A percentile compares a stretch with the other conserved stretches of the same genome.
Evolutionary conservation across 2,329 filamentous ascomycete species (phyloP).

Genomic region (Botryotinia convoluta): DNA sequence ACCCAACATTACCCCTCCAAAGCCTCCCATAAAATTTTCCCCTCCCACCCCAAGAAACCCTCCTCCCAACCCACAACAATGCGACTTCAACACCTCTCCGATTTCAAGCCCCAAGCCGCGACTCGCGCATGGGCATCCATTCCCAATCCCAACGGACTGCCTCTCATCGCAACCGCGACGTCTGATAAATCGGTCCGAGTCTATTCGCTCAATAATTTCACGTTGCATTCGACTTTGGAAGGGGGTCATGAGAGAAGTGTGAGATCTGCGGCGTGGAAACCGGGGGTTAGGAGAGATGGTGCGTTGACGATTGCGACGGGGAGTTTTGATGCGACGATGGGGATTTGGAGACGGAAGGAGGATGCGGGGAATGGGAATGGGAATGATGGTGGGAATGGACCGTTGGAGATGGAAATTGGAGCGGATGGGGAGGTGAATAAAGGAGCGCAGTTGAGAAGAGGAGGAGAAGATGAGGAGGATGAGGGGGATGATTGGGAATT

Average conservation of each 20-base stretch:
- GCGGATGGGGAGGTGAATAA: constrained; percentile 24
- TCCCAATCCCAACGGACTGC: constrained; percentile 76
- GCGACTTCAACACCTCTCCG: constrained; percentile 29
- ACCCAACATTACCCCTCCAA: constrained; percentile 20
- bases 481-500: constrained; percentile 84
- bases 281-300: constrained; percentile 54
- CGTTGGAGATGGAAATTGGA: constrained; percentile 47
- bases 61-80: background rate
- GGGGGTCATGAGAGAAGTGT: constrained; percentile 91
- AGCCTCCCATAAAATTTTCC: constrained; percentile 14
- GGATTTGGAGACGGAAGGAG: constrained; percentile 66
- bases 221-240: constrained; percentile 72
- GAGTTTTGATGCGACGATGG: constrained; percentile 90
- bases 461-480: constrained; percentile 42
- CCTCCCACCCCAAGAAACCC: background rate
- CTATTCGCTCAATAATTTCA: constrained; percentile 81
- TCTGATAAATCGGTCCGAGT: constrained; percentile 83
- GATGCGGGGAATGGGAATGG: constrained; percentile 37
- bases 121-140: constrained; percentile 81
- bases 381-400: constrained; percentile 26
- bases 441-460: constrained; percentile 27
- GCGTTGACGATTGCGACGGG: constrained; percentile 84
- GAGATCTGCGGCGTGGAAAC: constrained; percentile 86
- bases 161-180: constrained; percentile 84
- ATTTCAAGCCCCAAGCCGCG: constrained; percentile 51